Evolutionary conservation across 768 basidiomycete genomes (phyloP), one percentile per base, ranked within the genome.

Genomic region (Mrakia hoshinonis): DNA sequence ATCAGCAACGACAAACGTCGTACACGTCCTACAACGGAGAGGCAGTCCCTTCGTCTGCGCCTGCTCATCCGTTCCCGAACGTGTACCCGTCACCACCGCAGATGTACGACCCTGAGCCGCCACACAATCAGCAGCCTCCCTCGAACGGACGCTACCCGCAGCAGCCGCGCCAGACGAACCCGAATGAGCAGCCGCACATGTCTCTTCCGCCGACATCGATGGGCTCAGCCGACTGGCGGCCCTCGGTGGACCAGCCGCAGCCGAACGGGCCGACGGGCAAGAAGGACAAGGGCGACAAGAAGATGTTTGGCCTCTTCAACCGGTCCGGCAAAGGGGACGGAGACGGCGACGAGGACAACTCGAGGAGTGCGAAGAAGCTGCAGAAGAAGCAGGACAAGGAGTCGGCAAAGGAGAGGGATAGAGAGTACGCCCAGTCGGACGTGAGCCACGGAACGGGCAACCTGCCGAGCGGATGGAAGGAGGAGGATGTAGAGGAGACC

Each of bases 201-300:
- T 61, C 58, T 22, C 18, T 3, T 10, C 58, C 58, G 3, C 34
- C 58, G 2, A 61, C 34, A 31, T 31, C 58, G 22, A 22, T 61
- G 31, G 31, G 31, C n/a, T 11, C 13, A 15, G 55, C 29, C 13
- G 22, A 61, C 36, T 61, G 58, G 58, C 31, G 58, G 36, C 26
- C 67, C 26, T 29, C 49, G 10, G 31, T 55, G 38, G 66, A 67
- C 34, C 36, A 67, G 38, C 51, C 5, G 52, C 34, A 38, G 52
- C 24, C 22, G 54, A 3, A 24, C 4, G 10, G 11, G 54, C 12
- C 51, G 1, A 31, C 4, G 31, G 55, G 29, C 15, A 36, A 39
- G 46, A 64, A 64, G 62, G 62, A 66, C 24, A 66, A 66, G 64
- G 65, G 65, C 3, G 55, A 68, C 54, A 58, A 60, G 20, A 68